Evolutionary conservation across 1,139 yeast species (phyloP).

Genomic region (Yamadazyma siamensis): DNA sequence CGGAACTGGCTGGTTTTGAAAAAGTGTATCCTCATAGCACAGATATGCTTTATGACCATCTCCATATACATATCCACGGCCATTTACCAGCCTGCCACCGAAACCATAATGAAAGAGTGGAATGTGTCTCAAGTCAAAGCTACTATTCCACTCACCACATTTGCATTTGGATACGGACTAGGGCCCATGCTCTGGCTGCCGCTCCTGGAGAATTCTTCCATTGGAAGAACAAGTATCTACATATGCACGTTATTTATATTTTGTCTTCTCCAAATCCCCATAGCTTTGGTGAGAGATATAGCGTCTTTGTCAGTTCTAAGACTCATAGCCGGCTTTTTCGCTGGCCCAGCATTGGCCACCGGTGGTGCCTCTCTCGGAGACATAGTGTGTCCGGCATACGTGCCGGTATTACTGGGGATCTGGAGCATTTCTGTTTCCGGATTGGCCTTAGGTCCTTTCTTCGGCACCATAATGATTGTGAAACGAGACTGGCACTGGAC

Average conservation of each 20-base stretch:
- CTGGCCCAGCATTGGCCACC: conserved; percentile 33
- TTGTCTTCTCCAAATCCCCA: conserved; percentile 30
- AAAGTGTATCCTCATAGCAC: conserved; percentile 17
- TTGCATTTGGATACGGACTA: conserved; percentile 52
- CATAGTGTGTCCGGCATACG: conserved; percentile 19
- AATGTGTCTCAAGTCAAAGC: conserved; percentile 43
- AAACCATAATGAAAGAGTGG: conserved; percentile 38
- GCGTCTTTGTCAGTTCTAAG: conserved; percentile 29
- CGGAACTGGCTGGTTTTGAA: conserved; percentile 22
- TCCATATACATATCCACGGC: conserved; percentile 27
- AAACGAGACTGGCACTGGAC: conserved; percentile 40
- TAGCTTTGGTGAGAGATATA: conserved; percentile 26
- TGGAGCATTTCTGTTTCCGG: conserved; percentile 30
- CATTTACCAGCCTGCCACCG: conserved; percentile 27
- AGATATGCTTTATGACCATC: conserved; percentile 20
- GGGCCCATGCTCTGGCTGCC: conserved; percentile 58
- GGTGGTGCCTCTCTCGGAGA: conserved; percentile 36
- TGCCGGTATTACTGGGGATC: conserved; percentile 24
- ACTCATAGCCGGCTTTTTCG: conserved; percentile 31
- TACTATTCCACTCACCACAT: conserved; percentile 34
- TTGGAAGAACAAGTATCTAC: conserved; percentile 50
- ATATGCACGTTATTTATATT: conserved; percentile 27
- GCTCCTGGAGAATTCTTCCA: conserved; percentile 45
- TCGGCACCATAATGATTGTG: conserved; percentile 25
- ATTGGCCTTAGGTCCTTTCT: conserved; percentile 30